phyloP scores from a whole-genome alignment of 352 stramenopile species.

The Phytophthora cryptogea region DNA sequence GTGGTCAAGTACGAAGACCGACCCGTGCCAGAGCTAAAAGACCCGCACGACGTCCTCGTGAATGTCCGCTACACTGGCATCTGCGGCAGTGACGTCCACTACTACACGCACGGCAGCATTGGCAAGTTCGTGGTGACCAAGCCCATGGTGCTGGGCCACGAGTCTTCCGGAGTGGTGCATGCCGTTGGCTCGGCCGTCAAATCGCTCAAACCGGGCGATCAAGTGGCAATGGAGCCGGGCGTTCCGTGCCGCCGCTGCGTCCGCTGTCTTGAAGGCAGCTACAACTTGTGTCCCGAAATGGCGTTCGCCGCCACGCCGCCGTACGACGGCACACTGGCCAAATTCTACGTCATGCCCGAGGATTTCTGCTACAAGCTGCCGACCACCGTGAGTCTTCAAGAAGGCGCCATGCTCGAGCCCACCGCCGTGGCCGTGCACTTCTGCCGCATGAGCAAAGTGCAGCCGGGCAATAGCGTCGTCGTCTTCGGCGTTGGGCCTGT shows the following conservation, averaged over 20 bases:
- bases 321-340: conserved; percentile 31
- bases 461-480: conserved; percentile 31
- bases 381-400: conserved; percentile 27
- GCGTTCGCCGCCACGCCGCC: conserved; percentile 31
- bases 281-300: conserved; percentile 35
- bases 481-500: conserved; percentile 37
- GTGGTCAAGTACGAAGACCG: conserved; percentile 32
- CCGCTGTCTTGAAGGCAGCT: conserved; percentile 25
- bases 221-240: conserved; percentile 35
- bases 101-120: conserved; percentile 38
- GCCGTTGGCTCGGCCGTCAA: conserved; percentile 29
- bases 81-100: conserved; percentile 35
- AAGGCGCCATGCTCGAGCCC: conserved; percentile 31
- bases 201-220: conserved; percentile 26
- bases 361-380: conserved; percentile 38
- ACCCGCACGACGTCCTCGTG: conserved; percentile 32
- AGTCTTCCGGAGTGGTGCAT: conserved; percentile 33
- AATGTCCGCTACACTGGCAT: conserved; percentile 37
- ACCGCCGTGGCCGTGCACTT: conserved; percentile 36
- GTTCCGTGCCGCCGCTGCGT: conserved; percentile 29
- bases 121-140: conserved; percentile 34
- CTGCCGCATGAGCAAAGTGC: conserved; percentile 33
- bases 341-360: conserved; percentile 34
- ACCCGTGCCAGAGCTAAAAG: conserved; percentile 25
- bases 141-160: conserved; percentile 34